Percentiles rank a stretch among this genome's conserved stretches.
Evolutionary conservation across 2,329 filamentous ascomycete species (phyloP).

Genomic region (Fusarium nodosum): DNA sequence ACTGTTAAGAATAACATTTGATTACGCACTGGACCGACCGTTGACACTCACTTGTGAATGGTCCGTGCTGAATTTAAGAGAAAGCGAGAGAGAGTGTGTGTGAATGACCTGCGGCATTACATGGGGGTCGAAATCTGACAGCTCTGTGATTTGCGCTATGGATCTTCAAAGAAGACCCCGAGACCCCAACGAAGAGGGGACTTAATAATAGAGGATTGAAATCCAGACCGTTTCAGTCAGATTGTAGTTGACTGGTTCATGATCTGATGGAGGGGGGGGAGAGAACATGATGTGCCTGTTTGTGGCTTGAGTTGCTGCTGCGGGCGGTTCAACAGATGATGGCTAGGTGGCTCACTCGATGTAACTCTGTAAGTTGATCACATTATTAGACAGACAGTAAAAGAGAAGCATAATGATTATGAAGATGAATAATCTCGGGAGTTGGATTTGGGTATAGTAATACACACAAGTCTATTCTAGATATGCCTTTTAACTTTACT

Average conservation of each 20-base stretch:
- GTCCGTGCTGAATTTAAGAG: constrained; percentile 14
- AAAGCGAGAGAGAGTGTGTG: constrained; percentile 6
- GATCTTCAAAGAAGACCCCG: constrained; percentile 20
- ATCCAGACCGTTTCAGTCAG: constrained; percentile 38
- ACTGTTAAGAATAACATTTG: constrained; percentile 21
- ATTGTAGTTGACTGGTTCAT: constrained; percentile 31
- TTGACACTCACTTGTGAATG: constrained; percentile 2
- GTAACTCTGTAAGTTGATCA: constrained; percentile 2
- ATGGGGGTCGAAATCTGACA: constrained; percentile 26
- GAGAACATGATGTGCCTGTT: constrained; percentile 17
- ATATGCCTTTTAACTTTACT: constrained; percentile 34
- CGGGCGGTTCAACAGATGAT: constrained; percentile 26
- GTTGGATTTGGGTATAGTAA: constrained; percentile 36
- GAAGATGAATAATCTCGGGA: constrained; percentile 19
- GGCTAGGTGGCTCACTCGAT: neutral
- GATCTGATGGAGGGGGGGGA: constrained; percentile 37
- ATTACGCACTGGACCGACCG: neutral
- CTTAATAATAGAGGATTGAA: constrained; percentile 4
- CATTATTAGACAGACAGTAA: constrained; percentile 2
- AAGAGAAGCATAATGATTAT: neutral
- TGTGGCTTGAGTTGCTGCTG: constrained; percentile 19
- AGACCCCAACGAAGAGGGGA: constrained; percentile 4
- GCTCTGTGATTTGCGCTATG: constrained; percentile 36
- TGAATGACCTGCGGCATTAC: constrained; percentile 25
- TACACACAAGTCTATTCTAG: constrained; percentile 34